Base-by-base conservation (phyloP, 768 basidiomycete genomes). In the Termitomyces sp. region DNA sequence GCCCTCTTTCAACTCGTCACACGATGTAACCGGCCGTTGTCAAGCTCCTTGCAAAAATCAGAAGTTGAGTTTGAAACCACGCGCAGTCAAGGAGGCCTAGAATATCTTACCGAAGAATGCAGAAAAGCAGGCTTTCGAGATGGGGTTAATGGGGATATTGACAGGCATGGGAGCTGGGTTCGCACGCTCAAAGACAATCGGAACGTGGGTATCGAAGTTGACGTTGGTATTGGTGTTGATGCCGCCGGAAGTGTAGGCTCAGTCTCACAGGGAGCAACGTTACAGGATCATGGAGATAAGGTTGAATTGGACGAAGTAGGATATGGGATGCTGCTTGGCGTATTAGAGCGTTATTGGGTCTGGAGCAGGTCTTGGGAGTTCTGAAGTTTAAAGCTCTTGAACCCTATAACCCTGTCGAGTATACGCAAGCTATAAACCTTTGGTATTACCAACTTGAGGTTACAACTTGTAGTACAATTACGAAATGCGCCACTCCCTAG, bases 271-370 rank as follows among this genome's bases (percentile, higher is more conserved):
- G 40, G 30, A 17, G 21, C 44, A 4, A 32, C 52, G 12, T 17
- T 38, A 37, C 38, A 38, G 49, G 54, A 59, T 34, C 60, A 60
- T 54, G 56, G 55, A 30, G 52, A 42, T n/a, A 42, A 30, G 48
- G 54, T 63, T 21, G 60, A 65, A 47, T 57, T 73, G 42, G 74
- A 76, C 64, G 72, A 75, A 35, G 65, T 70, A 45, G 70, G 62
- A 41, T 70, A 71, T 56, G 66, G 63, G 45, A 75, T 76, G 71
- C 50, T 77, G 32, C 61, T 77, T 49, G 71, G 69, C 14, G 66
- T 72, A 3, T 65, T 74, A 17, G 76, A 76, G 53, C 66, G 67
- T 45, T 72, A 68, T 51, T 73, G 67, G 68, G 57, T 56, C n/a
- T 67, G 62, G 65, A 60, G 60, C 47, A 56, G 42, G 47, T 57